Conservation (phyloP, 441 rosid species). For the Theobroma grandiflorum region DNA sequence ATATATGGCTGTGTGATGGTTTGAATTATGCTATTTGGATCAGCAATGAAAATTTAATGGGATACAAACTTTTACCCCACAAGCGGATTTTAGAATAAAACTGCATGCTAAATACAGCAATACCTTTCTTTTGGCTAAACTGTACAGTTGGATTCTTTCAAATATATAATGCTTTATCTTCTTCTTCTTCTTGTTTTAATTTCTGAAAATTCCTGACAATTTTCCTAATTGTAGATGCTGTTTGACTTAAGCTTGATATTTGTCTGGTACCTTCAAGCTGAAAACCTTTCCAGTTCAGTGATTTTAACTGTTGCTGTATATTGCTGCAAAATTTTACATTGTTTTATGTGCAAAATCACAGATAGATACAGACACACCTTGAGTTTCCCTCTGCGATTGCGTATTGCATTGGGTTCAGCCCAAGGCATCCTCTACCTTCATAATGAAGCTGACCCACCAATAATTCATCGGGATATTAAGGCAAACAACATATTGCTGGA, state of each 20-base stretch:
- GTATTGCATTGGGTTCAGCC: conserved; percentile 79
- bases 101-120: background rate
- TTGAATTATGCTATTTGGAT: background rate
- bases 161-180: background rate
- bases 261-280: background rate
- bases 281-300: background rate
- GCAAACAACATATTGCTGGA: conserved; percentile 92
- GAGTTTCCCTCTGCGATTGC: conserved; percentile 68
- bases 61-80: background rate
- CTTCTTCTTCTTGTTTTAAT: no score
- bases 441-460: conserved; percentile 90
- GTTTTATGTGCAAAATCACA: conserved; percentile 13
- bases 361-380: conserved; percentile 38
- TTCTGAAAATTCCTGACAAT: background rate
- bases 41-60: background rate
- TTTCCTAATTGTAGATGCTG: background rate
- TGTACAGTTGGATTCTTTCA: background rate
- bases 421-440: conserved; percentile 93
- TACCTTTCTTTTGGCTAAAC: background rate
- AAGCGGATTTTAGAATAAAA: background rate
- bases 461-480: conserved; percentile 90
- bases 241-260: background rate
- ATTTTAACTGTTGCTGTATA: background rate
- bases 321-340: conserved; percentile 4
- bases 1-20: background rate